Percentiles rank a stretch among this genome's conserved stretches.
These are phyloP conservation scores for Tagetes erecta DNA, from an alignment of 129 eudicot genomes.

Conservation along the genomic window DNA sequence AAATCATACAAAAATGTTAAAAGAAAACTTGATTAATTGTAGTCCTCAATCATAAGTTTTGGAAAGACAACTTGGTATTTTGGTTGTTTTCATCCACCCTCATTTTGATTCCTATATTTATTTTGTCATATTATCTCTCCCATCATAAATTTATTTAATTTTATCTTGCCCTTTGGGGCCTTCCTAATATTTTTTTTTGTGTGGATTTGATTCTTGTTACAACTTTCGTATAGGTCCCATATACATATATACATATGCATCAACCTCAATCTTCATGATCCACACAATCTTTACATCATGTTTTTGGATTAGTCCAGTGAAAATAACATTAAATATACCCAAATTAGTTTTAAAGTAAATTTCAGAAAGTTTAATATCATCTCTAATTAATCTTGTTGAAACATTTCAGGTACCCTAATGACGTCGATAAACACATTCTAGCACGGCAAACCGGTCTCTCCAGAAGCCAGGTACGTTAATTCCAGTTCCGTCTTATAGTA, in stretches of 20 bases:
- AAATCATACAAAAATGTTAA: background rate
- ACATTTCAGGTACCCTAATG: constrained; percentile 86
- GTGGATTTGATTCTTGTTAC: constrained; percentile 62
- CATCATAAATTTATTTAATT: constrained; percentile 32
- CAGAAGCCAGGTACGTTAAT: constrained; percentile 86
- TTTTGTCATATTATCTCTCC: constrained; percentile 42
- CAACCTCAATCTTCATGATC: constrained; percentile 28
- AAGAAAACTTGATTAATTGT: constrained; percentile 8
- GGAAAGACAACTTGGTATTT: constrained; percentile 38
- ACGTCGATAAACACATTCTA: constrained; percentile 88
- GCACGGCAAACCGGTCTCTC: constrained; percentile 98
- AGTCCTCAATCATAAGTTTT: constrained; percentile 39
- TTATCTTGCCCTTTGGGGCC: constrained; percentile 37
- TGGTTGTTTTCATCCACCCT: constrained; percentile 48
- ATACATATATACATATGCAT: constrained; percentile 33
- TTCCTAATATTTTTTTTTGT: constrained; percentile 40
- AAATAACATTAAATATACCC: background rate
- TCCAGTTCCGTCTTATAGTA: constrained; percentile 23
- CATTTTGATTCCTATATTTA: constrained; percentile 45
- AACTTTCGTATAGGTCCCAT: constrained; percentile 52
- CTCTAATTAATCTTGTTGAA: constrained; percentile 16
- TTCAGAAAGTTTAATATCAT: background rate
- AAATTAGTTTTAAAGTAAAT: background rate
- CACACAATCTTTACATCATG: constrained; percentile 38
- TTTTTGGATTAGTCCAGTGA: constrained; percentile 20